Conservation (phyloP, 2,329 filamentous ascomycete species). For the Orbilia javanica region DNA sequence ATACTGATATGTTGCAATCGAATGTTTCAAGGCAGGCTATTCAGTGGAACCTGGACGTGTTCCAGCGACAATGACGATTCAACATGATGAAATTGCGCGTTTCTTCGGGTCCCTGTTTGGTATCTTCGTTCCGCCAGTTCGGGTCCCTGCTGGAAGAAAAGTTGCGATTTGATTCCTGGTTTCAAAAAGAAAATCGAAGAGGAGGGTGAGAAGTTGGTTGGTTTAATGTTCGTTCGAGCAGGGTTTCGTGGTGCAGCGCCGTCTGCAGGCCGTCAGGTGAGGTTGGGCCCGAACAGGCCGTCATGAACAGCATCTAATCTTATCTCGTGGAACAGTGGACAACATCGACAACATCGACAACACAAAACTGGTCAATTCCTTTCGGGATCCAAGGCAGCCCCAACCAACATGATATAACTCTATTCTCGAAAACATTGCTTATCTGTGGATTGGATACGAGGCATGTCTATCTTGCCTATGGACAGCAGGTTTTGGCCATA, state of each 20-base stretch:
- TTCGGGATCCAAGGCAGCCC: not conserved
- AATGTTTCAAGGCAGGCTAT: not conserved
- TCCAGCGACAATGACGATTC: conserved; percentile 19
- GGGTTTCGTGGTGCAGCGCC: conserved; percentile 16
- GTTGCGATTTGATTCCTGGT: conserved; percentile 22
- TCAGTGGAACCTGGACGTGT: conserved; percentile 42
- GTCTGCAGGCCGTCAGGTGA: conserved; percentile 32
- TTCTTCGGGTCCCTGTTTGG: not conserved
- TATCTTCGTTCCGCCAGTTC: not conserved
- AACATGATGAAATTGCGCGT: conserved; percentile 45
- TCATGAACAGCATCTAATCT: conserved; percentile 49
- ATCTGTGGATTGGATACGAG: not conserved
- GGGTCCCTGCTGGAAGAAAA: not conserved
- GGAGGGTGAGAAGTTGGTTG: conserved; percentile 22
- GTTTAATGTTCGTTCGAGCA: conserved; percentile 11
- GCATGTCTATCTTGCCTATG: not conserved
- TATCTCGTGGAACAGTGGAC: conserved; percentile 42
- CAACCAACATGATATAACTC: conserved; percentile 16
- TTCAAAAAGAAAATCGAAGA: not conserved
- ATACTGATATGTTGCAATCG: conserved; percentile 12
- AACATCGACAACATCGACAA: conserved; percentile 48
- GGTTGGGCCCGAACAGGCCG: not conserved
- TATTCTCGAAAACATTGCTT: not conserved
- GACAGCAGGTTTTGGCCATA: conserved; percentile 2
- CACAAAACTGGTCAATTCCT: conserved; percentile 23